A percentile compares a stretch with the other conserved stretches of the same genome.
Evolutionary conservation across 768 basidiomycete genomes (phyloP).

Genomic region (Xerocomellus intermedius): DNA sequence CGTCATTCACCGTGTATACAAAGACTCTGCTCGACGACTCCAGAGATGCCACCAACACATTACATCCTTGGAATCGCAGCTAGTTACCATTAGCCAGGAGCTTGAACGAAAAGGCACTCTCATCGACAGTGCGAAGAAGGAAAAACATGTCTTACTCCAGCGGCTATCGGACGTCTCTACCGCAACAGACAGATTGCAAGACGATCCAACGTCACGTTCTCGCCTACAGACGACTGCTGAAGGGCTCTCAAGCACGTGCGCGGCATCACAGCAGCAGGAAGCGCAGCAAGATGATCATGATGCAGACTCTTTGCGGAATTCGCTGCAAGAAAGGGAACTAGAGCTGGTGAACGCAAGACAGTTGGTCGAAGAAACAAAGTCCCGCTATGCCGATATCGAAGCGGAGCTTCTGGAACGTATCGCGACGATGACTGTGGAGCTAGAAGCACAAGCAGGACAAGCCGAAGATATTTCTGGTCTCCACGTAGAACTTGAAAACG

Average conservation of each 20-base stretch:
- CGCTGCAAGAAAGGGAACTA: conserved; percentile 34
- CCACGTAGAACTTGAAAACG: conserved; percentile 25
- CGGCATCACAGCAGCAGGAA: neutral
- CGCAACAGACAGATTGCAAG: neutral
- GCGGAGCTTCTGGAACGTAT: conserved; percentile 31
- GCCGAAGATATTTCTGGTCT: conserved; percentile 21
- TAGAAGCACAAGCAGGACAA: conserved; percentile 11
- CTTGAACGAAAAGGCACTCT: conserved; percentile 10
- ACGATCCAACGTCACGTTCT: neutral
- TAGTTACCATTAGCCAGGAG: conserved; percentile 14
- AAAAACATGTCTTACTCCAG: conserved; percentile 11
- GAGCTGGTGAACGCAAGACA: conserved; percentile 37
- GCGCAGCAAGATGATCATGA: conserved; percentile 13
- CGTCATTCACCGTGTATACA: conserved; percentile 18
- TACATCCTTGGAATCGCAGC: conserved; percentile 18
- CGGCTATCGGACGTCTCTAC: conserved; percentile 7
- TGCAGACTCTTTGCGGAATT: conserved; percentile 38
- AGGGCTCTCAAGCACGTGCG: neutral
- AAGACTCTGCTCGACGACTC: conserved; percentile 11
- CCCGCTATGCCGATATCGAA: conserved; percentile 34
- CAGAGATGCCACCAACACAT: conserved; percentile 4
- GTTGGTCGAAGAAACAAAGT: conserved; percentile 33
- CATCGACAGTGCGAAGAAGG: conserved; percentile 7
- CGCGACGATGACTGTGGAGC: conserved; percentile 19
- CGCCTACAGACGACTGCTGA: neutral